phyloP scores from a whole-genome alignment of 192 early-diverging fungal species.

The Haplosporangium gracile region DNA sequence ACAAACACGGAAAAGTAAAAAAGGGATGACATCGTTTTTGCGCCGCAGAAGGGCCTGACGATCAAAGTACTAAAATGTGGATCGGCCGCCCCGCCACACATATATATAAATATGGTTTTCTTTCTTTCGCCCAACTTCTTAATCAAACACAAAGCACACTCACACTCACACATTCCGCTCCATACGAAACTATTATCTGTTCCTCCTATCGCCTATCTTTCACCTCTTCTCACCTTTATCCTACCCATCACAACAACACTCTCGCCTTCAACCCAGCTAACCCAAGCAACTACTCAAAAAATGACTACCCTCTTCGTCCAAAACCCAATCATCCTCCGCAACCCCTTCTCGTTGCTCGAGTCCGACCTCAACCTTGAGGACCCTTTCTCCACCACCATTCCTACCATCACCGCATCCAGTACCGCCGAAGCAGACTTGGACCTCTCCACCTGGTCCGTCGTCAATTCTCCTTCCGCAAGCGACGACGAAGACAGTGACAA shows the following conservation, averaged over 20 bases:
- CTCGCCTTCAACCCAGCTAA: neutral
- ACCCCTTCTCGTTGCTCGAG: conserved; percentile 45
- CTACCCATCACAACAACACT: neutral
- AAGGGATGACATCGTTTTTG: neutral
- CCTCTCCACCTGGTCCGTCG: conserved; percentile 43
- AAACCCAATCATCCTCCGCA: conserved; percentile 27
- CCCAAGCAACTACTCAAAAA: neutral
- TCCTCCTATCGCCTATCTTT: neutral
- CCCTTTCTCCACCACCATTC: neutral
- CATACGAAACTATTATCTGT: neutral
- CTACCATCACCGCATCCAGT: neutral
- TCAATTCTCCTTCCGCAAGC: conserved; percentile 35
- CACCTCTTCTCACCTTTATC: neutral
- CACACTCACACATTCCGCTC: neutral
- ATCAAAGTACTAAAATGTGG: neutral
- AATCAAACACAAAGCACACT: neutral
- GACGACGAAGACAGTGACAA: conserved; percentile 30
- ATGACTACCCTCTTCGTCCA: conserved; percentile 37
- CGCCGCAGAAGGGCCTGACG: neutral
- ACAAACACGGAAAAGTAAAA: neutral
- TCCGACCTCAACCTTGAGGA: conserved; percentile 1
- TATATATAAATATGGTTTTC: neutral
- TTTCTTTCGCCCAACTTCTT: conserved; percentile 1
- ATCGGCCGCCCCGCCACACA: neutral
- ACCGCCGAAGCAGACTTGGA: conserved; percentile 21